Conservation (phyloP, 2,329 filamentous ascomycete genomes). For the Nemania sp. region DNA sequence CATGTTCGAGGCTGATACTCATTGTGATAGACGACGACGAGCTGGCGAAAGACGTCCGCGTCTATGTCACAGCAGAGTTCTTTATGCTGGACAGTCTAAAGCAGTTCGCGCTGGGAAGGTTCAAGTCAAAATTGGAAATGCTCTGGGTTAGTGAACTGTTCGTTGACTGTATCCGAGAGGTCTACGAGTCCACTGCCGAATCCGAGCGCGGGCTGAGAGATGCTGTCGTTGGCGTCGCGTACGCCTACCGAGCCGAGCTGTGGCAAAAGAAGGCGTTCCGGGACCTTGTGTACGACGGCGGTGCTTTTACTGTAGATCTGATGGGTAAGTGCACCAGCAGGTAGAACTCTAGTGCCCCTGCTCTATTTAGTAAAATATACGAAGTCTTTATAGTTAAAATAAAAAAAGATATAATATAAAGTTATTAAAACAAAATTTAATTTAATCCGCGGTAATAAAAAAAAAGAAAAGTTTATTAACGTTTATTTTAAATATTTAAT, state of each 20-base stretch:
- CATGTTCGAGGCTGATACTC: constrained; percentile 12
- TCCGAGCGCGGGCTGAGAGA: constrained; percentile 7
- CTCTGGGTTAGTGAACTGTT: constrained; percentile 9
- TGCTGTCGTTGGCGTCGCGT: constrained; percentile 5
- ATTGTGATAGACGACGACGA: constrained; percentile 21
- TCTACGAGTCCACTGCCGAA: constrained; percentile 11
- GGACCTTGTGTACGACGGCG: constrained; percentile 11
- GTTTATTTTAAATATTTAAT: no score
- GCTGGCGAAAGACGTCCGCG: constrained; percentile 16
- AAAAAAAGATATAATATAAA: no score
- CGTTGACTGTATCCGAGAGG: constrained; percentile 21
- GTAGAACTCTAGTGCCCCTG: no score
- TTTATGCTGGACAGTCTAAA: constrained; percentile 24
- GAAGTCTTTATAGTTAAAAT: no score
- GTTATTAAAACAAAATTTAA: no score
- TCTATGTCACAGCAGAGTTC: constrained; percentile 20
- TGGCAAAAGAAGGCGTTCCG: constrained; percentile 13
- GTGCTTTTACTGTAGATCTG: constrained; percentile 5
- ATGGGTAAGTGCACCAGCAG: no score
- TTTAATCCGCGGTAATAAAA: no score
- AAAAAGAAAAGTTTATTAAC: no score
- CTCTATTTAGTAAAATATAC: no score
- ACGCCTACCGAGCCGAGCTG: not conserved
- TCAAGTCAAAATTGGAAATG: constrained; percentile 9
- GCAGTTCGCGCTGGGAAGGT: constrained; percentile 8